Percentiles rank a stretch among this genome's conserved stretches.
Conservation (phyloP, 352 stramenopile species). For the Plasmopara muralis region DNA sequence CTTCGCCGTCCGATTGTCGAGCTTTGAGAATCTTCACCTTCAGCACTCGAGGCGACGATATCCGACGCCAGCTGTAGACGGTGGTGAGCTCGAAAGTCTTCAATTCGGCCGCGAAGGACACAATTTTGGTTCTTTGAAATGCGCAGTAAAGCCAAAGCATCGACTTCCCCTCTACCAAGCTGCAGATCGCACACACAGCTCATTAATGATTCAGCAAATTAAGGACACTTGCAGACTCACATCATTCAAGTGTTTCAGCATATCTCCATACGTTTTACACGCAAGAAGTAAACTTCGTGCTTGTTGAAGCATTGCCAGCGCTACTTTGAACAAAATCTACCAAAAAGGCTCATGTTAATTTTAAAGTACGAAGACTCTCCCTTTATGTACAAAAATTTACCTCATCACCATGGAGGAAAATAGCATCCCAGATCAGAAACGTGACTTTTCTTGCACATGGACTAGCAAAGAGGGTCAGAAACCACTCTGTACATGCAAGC, state of each 20-base stretch:
- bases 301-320: constrained; percentile 63
- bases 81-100: constrained; percentile 81
- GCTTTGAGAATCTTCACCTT: constrained; percentile 34
- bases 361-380: background rate
- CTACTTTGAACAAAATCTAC: constrained; percentile 72
- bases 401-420: constrained; percentile 81
- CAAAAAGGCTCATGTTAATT: background rate
- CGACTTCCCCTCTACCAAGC: constrained; percentile 48
- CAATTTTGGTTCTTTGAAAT: constrained; percentile 55
- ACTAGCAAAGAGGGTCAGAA: constrained; percentile 82
- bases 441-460: constrained; percentile 67
- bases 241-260: constrained; percentile 77
- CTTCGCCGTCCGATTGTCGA: constrained; percentile 28
- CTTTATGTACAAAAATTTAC: constrained; percentile 21
- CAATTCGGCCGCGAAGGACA: constrained; percentile 59
- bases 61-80: constrained; percentile 71
- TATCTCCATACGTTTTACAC: constrained; percentile 67
- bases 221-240: constrained; percentile 20
- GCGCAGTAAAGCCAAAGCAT: constrained; percentile 43
- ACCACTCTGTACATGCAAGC: constrained; percentile 84
- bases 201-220: background rate
- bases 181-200: constrained; percentile 13
- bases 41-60: constrained; percentile 65
- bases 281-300: constrained; percentile 50
- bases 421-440: constrained; percentile 73